A percentile compares a stretch with the other conserved stretches of the same genome.
Conservation (phyloP, 2,329 filamentous ascomycete species). For the Colletotrichum destructivum region DNA sequence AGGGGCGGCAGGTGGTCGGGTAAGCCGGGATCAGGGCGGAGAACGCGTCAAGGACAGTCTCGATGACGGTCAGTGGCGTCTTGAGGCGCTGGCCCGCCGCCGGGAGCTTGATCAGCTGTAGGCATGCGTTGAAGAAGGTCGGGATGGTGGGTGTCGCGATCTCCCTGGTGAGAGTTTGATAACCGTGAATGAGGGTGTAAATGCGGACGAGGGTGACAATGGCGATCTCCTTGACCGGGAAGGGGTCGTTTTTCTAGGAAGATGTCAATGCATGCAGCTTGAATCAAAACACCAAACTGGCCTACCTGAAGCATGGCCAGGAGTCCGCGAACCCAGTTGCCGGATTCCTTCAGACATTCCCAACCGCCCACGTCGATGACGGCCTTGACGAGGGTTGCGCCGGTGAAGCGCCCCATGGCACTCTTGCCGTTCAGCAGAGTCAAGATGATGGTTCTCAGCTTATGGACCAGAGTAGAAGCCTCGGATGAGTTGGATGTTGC, state of each 20-base stretch:
- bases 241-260: conserved; percentile 80
- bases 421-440: conserved; percentile 84
- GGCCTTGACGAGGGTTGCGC: conserved; percentile 84
- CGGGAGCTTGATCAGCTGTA: conserved; percentile 73
- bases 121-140: conserved; percentile 79
- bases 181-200: conserved; percentile 85
- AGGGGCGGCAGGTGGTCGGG: conserved; percentile 86
- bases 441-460: conserved; percentile 83
- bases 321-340: conserved; percentile 84
- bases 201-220: conserved; percentile 86
- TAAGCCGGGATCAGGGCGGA: conserved; percentile 82
- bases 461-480: conserved; percentile 80
- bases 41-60: conserved; percentile 81
- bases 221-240: conserved; percentile 81
- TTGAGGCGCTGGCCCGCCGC: conserved; percentile 56
- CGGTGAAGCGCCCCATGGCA: conserved; percentile 82
- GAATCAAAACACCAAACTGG: conserved; percentile 27
- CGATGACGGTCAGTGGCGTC: conserved; percentile 67
- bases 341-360: conserved; percentile 81
- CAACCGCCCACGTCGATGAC: conserved; percentile 87
- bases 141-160: conserved; percentile 88
- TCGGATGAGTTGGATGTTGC: conserved; percentile 75
- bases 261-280: conserved; percentile 44
- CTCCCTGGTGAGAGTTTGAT: conserved; percentile 87
- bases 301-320: conserved; percentile 80